Percentiles rank a stretch among this genome's conserved stretches.
phyloP scores from a whole-genome alignment of 495 filamentous ascomycete species.

The Schizothecium vesticola region DNA sequence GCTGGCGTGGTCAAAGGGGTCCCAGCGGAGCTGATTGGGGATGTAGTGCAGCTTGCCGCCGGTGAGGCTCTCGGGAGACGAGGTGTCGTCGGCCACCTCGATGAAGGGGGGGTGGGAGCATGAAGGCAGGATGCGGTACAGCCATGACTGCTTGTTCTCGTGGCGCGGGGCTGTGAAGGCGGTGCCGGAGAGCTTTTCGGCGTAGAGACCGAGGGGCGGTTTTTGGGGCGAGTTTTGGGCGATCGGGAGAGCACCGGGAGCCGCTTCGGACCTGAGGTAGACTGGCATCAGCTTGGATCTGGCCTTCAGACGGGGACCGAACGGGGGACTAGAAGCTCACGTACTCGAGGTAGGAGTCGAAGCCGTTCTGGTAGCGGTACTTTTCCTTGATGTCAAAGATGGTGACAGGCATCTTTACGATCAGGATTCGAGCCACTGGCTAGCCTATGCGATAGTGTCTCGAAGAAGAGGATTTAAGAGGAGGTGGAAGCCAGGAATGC shows the following conservation, averaged over 20 bases:
- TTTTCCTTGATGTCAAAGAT: slow-evolving; percentile 50
- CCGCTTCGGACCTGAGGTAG: slow-evolving; percentile 40
- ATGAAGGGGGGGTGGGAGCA: slow-evolving; percentile 74
- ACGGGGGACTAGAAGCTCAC: slow-evolving; percentile 11
- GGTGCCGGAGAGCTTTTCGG: slow-evolving; percentile 90
- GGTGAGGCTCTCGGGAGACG: slow-evolving; percentile 12
- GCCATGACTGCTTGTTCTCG: slow-evolving; percentile 89
- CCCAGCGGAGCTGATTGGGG: slow-evolving; percentile 89
- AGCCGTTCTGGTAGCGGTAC: slow-evolving; percentile 66
- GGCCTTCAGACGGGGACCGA: neutral
- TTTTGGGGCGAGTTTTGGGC: slow-evolving; percentile 88
- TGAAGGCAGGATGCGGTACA: slow-evolving; percentile 85
- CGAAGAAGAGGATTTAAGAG: neutral
- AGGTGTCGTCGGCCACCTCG: slow-evolving; percentile 27
- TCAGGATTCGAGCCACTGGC: neutral
- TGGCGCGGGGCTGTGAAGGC: slow-evolving; percentile 86
- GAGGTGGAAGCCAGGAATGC: neutral
- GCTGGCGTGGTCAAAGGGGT: slow-evolving; percentile 71
- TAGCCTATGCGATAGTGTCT: neutral
- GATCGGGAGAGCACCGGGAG: slow-evolving; percentile 44
- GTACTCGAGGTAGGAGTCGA: slow-evolving; percentile 58
- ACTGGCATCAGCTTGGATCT: neutral
- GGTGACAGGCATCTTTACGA: slow-evolving; percentile 52
- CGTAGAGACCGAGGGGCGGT: slow-evolving; percentile 75
- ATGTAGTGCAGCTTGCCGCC: slow-evolving; percentile 55